Percentiles rank a stretch among this genome's conserved stretches.
These are phyloP conservation scores for Lactarius quietus DNA, from an alignment of 768 basidiomycete genomes.

Conservation along the genomic window DNA sequence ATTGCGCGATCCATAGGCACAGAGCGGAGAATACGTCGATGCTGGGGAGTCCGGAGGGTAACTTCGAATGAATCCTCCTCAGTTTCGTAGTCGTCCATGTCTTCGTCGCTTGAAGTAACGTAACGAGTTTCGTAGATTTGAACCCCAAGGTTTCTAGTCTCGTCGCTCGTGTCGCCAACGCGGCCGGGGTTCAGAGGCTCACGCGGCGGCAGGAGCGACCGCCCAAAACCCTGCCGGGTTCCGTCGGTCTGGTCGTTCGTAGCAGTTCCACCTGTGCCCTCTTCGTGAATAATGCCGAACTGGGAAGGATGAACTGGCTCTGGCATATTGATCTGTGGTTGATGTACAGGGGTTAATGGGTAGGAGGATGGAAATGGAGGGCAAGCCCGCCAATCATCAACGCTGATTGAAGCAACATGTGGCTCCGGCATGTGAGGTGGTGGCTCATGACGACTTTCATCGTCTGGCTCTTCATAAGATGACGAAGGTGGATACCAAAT, in stretches of 20 bases:
- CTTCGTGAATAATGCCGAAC: slow-evolving; percentile 18
- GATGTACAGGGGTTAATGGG: slow-evolving; percentile 60
- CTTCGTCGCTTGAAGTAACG: slow-evolving; percentile 26
- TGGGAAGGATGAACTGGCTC: slow-evolving; percentile 26
- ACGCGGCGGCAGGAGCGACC: slow-evolving; percentile 65
- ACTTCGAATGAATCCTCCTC: slow-evolving; percentile 64
- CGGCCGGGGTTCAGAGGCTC: slow-evolving; percentile 57
- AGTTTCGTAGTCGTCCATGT: slow-evolving; percentile 36
- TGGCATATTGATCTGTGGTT: slow-evolving; percentile 27
- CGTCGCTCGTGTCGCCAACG: slow-evolving; percentile 61
- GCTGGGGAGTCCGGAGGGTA: slow-evolving; percentile 62
- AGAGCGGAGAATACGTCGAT: slow-evolving; percentile 28
- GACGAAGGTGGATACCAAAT: slow-evolving; percentile 63
- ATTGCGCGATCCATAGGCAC: slow-evolving; percentile 24
- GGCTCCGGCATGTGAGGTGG: slow-evolving; percentile 19
- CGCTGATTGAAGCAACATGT: slow-evolving; percentile 5
- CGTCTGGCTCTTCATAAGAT: slow-evolving; percentile 38
- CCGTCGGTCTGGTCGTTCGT: slow-evolving; percentile 34
- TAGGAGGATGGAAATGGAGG: slow-evolving; percentile 77
- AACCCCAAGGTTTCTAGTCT: slow-evolving; percentile 40
- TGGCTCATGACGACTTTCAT: slow-evolving; percentile 27
- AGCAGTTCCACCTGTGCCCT: slow-evolving; percentile 12
- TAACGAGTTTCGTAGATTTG: slow-evolving; percentile 27
- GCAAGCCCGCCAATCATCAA: slow-evolving; percentile 66
- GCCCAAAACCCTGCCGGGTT: slow-evolving; percentile 56